Base-by-base conservation (phyloP, 2,329 filamentous ascomycete genomes). In the Aureobasidium sp. region DNA sequence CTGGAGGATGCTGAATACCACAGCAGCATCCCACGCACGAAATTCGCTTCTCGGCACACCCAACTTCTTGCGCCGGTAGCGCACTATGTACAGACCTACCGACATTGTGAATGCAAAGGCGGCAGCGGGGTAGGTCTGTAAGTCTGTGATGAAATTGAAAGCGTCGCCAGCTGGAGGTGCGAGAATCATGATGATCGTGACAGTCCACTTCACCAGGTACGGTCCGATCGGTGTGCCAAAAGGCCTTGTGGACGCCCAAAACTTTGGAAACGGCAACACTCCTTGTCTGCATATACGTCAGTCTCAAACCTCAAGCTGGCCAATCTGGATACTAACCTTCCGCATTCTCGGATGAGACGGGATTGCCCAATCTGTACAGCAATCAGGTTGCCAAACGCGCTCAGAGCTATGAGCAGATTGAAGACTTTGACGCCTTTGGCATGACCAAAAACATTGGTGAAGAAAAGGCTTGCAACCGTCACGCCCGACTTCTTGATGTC, bases 361-460 rank as follows among this genome's bases (percentile, higher is more conserved):
- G 85, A 84, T 72, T 88, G 85, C 0, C 85, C 85, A 73, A 88
- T 88, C 64, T 87, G 87, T 64, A 88, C 84, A 63, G 79, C 82
- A 49, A 88, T 77, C 17, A 88, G 83, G n/a, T 62, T 62, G n/a
- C 61, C 51, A 17, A 62, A 62, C 2, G 60, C 85, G 0, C 85
- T 88, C 0, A 88, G 76, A 0, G 86, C 85, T 27, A 88, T 84
- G 65, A 88, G 86, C 62, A 87, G 84, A 25, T 80, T 85, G 15
- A 87, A 76, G 6, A 81, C 84, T 31, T 81, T 78, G 72, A 86
- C 84, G 14, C 84, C 84, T 39, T 57, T 70, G 1, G 68, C 66
- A n/a, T 61, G 41, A 6, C 80, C 80, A 64, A 82, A 81, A 39
- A 82, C 73, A 65, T 84, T 84, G 63, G 78, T 76, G 73, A 86